phyloP scores from a whole-genome alignment of 345 rosid species.

The Capsella bursapastoris region DNA sequence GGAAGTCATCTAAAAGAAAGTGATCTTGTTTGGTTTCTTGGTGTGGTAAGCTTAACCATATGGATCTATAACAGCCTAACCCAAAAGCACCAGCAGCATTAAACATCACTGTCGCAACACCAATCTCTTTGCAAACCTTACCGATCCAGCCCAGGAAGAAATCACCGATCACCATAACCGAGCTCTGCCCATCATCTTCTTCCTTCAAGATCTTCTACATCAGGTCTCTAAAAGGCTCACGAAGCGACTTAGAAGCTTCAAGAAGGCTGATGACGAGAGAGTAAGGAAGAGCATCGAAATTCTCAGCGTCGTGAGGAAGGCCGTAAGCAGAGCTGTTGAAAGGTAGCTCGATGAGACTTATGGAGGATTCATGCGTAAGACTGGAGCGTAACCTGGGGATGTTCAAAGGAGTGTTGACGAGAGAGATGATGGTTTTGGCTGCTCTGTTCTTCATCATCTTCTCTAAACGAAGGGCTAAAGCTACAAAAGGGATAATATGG shows the following conservation, averaged over 20 bases:
- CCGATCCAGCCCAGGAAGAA: constrained; percentile 77
- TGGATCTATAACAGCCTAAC: constrained; percentile 61
- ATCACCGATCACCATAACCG: constrained; percentile 55
- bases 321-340: constrained; percentile 66
- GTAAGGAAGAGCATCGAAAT: constrained; percentile 73
- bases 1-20: constrained; percentile 59
- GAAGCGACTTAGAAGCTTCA: constrained; percentile 60
- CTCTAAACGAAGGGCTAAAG: constrained; percentile 67
- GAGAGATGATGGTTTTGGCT: constrained; percentile 38
- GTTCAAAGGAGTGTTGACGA: constrained; percentile 71
- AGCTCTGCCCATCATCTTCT: constrained; percentile 28
- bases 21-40: constrained; percentile 39
- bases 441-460: constrained; percentile 28
- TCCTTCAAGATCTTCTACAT: constrained; percentile 18
- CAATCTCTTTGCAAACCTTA: constrained; percentile 54
- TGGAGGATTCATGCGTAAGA: constrained; percentile 58
- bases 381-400: constrained; percentile 52
- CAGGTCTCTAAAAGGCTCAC: constrained; percentile 50
- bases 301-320: constrained; percentile 72
- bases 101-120: constrained; percentile 57
- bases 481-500: constrained; percentile 75
- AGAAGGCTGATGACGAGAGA: constrained; percentile 56
- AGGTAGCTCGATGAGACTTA: constrained; percentile 62
- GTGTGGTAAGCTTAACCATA: constrained; percentile 59
- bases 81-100: constrained; percentile 48